Evolutionary conservation across 768 basidiomycete genomes (phyloP), one percentile per base, ranked within the genome.

Genomic region (Xerocomellus amylosporus): DNA sequence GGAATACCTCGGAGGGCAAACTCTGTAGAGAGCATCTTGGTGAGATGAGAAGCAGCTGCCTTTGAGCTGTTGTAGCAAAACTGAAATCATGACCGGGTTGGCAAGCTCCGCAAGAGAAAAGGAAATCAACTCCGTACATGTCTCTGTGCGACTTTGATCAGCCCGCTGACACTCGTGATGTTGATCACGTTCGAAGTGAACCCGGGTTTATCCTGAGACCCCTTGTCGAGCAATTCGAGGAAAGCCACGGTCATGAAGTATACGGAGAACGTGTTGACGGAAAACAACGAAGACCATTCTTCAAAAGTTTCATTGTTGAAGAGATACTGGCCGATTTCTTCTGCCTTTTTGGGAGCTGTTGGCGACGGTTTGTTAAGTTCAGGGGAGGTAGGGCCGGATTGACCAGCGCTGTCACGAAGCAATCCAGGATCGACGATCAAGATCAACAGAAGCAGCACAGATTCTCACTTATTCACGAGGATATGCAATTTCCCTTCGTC

Each of bases 61-160:
- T 92, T 92, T 8, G 86, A 75, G 61, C 86, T 87, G 68, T 92
- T 92, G 69, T 92, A 92, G 28, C 79, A 82, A 65, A 91, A 91
- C 90, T 92, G 62, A 22, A 47, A 22, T 34, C 28, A n/a, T 12
- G 28, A 28, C 31, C 28, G 38, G 44, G 38, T n/a, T n/a, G 22
- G 28, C 22, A 28, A 34, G 7, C 19, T 17, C 3, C n/a, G 2
- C 3, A 31, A 42, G 6, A 37, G 45, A 5, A 3, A 39, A 37
- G n/a, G 22, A 43, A 24, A 24, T 1, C 19, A 14, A 34, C n/a
- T 42, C 70, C 86, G n/a, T 69, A 90, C 90, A 62, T 92, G 90
- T 56, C 85, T 79, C 67, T 91, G 89, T 1, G 87, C 80, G 20
- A 89, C 54, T 69, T 87, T 89, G 53, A 79, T 75, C 47, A 85